Evolutionary conservation across 202 grass and related monocot species (phyloP), one percentile per base, ranked within the genome.

Genomic region (Bolboschoenoplectus hybrid): DNA sequence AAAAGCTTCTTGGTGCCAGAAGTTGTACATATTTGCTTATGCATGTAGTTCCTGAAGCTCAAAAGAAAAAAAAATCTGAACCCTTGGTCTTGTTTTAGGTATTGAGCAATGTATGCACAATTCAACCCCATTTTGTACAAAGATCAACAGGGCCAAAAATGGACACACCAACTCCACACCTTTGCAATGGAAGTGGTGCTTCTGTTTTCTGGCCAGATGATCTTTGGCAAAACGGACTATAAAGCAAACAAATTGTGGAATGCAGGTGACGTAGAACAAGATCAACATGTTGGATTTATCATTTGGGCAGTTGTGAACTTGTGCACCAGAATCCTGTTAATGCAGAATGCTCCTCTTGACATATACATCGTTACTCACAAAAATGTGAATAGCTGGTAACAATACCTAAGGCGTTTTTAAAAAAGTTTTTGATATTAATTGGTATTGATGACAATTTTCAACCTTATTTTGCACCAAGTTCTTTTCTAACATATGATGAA

Each of bases 401-500:
- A 71, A 45, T 46, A 71, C 67, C 12, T 3, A 45, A 71, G 41
- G 41, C 38, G 12, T 71, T 64, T 67, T 45, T 1, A 19, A 45
- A 71, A n/a, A 45, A 9, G 1, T 71, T 71, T 14, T 44, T 71
- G 7, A 5, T 74, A 51, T 74, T 13, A 50, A 12, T 51, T 45
- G 40, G 14, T 44, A 71, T 6, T 71, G 13, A 46, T 17, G 38
- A 74, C 46, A 74, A 74, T n/a, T 74, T 50, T 2, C 6, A 32
- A 10, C 7, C 19, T 74, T 74, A 6, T 57, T 26, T 52, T 53
- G 8, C 63, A 76, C 52, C 77, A 81, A 61, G 14, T 82, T 82
- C 41, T 46, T 82, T 32, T 41, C 40, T 60, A 61, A 45, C 41
- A 47, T 46, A 47, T 82, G 44, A 45, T 82, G 32, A 82, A 65